phyloP scores from a whole-genome alignment of 1,284 basidiomycete species.

The Grifola frondosa region DNA sequence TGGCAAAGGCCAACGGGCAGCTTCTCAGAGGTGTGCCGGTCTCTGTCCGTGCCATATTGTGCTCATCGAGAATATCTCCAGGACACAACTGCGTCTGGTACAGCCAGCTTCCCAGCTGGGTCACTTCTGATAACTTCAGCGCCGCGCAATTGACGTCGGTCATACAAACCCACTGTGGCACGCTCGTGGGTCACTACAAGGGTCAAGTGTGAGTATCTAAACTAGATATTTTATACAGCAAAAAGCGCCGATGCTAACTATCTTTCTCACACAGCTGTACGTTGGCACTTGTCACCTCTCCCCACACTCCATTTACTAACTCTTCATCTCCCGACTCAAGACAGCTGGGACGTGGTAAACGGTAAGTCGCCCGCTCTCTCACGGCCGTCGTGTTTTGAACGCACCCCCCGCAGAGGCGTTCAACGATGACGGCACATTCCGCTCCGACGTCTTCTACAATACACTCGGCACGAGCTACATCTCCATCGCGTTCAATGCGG shows the following conservation, averaged over 20 bases:
- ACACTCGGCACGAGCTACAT: constrained; percentile 47
- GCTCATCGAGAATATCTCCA: no score
- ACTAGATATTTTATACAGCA: neutral
- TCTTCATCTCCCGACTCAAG: constrained; percentile 8
- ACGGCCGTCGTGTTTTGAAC: neutral
- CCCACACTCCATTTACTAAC: neutral
- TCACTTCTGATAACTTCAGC: constrained; percentile 43
- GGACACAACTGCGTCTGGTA: constrained; percentile 58
- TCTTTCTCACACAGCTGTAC: no score
- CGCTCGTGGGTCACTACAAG: constrained; percentile 49
- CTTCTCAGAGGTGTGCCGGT: constrained; percentile 31
- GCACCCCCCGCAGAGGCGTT: constrained; percentile 41
- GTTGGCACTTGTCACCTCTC: no score
- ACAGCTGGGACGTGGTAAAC: constrained; percentile 41
- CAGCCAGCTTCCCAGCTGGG: constrained; percentile 54
- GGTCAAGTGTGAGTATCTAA: constrained; percentile 47
- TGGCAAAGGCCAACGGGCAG: constrained; percentile 46
- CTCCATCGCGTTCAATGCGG: constrained; percentile 43
- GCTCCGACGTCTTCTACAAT: constrained; percentile 47
- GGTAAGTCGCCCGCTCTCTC: constrained; percentile 21
- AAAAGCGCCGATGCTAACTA: no score
- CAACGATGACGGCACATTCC: constrained; percentile 59
- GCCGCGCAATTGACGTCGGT: constrained; percentile 43
- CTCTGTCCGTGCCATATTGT: no score
- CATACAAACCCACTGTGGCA: constrained; percentile 47